Percentiles rank a stretch among this genome's conserved stretches.
Evolutionary conservation across 2,329 filamentous ascomycete genomes (phyloP).

Genomic region (Cladophialophora psammophila): DNA sequence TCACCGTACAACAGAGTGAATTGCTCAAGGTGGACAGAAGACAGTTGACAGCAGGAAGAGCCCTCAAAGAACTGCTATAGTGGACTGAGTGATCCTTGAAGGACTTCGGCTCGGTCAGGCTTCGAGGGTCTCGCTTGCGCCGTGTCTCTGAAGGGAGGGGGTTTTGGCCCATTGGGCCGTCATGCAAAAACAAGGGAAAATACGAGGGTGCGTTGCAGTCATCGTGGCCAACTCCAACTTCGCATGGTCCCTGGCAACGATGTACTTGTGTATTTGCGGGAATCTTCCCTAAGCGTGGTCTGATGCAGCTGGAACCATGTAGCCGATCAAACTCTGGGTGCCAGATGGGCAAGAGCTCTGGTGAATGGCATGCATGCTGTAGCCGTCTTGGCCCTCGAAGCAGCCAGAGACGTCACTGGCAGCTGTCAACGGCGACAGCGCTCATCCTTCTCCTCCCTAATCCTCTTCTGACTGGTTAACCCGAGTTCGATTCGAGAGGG

Average conservation of each 20-base stretch:
- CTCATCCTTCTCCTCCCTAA: not conserved
- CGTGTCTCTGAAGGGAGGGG: not conserved
- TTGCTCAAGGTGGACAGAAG: not conserved
- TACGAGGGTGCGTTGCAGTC: not conserved
- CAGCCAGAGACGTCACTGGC: not conserved
- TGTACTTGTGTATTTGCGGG: not conserved
- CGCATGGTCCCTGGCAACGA: not conserved
- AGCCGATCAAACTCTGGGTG: not conserved
- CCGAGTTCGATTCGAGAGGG: not conserved
- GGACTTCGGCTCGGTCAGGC: not conserved
- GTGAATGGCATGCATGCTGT: not conserved
- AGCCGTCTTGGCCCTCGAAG: not conserved
- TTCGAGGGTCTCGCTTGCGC: not conserved
- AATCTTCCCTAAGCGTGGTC: not conserved
- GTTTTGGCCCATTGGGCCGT: not conserved
- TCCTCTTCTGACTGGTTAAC: not conserved
- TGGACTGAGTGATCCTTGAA: not conserved
- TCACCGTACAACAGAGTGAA: not conserved
- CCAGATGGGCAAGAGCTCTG: not conserved
- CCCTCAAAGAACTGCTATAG: not conserved
- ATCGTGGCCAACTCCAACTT: not conserved
- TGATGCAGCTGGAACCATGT: not conserved
- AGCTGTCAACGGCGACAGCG: not conserved
- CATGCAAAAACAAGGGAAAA: not conserved
- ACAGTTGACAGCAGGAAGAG: not conserved